phyloP scores from a whole-genome alignment of 805 yeast genomes.

The Wickerhamomyces chaumierensis region DNA sequence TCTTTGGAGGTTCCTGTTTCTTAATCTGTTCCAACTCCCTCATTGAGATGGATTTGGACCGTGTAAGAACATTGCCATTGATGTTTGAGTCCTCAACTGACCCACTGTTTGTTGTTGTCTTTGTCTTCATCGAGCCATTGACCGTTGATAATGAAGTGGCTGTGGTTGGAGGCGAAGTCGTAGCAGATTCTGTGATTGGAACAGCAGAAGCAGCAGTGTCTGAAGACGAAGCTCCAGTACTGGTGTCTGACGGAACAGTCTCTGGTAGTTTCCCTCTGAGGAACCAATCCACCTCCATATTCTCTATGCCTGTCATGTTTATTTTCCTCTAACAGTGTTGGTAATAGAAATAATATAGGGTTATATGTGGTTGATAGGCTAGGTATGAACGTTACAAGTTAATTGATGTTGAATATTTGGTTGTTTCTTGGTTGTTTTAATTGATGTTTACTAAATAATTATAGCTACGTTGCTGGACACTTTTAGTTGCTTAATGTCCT shows the following conservation, averaged over 20 bases:
- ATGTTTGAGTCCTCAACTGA: not conserved
- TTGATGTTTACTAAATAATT: no score
- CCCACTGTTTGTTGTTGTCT: not conserved
- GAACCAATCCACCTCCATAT: constrained; percentile 41
- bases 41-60: not conserved
- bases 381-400: no score
- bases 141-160: constrained; percentile 2
- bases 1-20: constrained; percentile 12
- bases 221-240: constrained; percentile 4
- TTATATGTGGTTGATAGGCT: no score
- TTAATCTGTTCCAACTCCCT: constrained; percentile 13
- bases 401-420: no score
- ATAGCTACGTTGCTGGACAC: no score
- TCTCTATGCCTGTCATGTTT: constrained; percentile 22
- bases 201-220: constrained; percentile 2
- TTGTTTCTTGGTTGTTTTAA: no score
- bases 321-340: no score
- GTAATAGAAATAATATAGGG: no score
- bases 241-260: no score
- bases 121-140: not conserved
- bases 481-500: no score
- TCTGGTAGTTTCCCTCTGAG: constrained; percentile 23
- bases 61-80: not conserved
- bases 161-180: not conserved
- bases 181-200: not conserved